phyloP scores from a whole-genome alignment of 2,329 filamentous ascomycete genomes.

The Curvularia sp. region DNA sequence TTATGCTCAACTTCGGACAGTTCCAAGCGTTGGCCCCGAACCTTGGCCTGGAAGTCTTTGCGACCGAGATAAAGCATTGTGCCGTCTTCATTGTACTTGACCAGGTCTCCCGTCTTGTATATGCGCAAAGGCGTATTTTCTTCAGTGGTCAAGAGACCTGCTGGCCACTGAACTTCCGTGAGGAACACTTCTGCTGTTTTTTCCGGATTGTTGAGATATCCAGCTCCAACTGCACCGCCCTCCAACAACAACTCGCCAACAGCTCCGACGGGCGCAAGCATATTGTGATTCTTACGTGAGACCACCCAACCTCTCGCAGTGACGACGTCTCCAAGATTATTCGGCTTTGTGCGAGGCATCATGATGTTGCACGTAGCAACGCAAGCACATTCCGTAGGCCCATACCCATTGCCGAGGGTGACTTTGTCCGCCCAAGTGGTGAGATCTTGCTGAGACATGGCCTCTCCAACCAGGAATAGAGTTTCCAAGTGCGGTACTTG shows the following conservation, averaged over 20 bases:
- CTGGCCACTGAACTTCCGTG: slow-evolving; percentile 31
- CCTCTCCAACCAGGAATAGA: slow-evolving; percentile 44
- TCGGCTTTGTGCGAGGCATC: slow-evolving; percentile 37
- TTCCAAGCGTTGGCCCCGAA: slow-evolving; percentile 56
- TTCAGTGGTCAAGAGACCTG: slow-evolving; percentile 9
- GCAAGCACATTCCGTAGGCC: slow-evolving; percentile 50
- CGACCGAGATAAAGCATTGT: slow-evolving; percentile 44
- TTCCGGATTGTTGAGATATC: slow-evolving; percentile 45
- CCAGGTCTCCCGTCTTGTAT: slow-evolving; percentile 51
- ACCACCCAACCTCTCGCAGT: slow-evolving; percentile 51
- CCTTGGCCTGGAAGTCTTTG: slow-evolving; percentile 47
- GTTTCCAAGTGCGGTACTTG: slow-evolving; percentile 39
- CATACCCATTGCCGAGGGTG: slow-evolving; percentile 51
- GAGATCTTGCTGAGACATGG: slow-evolving; percentile 46
- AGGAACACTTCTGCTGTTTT: slow-evolving; percentile 42
- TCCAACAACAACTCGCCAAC: slow-evolving; percentile 54
- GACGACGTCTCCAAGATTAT: slow-evolving; percentile 46
- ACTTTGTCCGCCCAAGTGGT: slow-evolving; percentile 47
- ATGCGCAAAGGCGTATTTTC: slow-evolving; percentile 20
- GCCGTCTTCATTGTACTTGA: slow-evolving; percentile 48
- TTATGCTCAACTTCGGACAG: slow-evolving; percentile 57
- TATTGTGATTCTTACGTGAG: slow-evolving; percentile 43
- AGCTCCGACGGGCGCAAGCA: slow-evolving; percentile 49
- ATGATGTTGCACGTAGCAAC: slow-evolving; percentile 45
- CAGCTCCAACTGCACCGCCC: slow-evolving; percentile 43